Conservation (phyloP, 352 stramenopile genomes). For the Pythium coloratum region DNA sequence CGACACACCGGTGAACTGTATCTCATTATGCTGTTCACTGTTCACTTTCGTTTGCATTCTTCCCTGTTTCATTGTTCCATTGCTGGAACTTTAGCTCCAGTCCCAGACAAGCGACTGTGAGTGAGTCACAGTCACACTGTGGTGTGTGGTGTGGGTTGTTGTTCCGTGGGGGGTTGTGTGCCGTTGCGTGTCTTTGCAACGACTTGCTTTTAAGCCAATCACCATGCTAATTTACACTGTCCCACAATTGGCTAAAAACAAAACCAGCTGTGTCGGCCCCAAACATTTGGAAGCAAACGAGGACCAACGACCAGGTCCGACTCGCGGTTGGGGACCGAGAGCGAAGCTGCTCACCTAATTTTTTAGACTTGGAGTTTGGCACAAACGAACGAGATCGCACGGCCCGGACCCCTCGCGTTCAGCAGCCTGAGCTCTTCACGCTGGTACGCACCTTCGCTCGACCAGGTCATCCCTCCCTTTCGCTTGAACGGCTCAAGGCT, state of each 20-base stretch:
- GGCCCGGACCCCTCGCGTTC: not conserved
- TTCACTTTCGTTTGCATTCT: slow-evolving; percentile 1
- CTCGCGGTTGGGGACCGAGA: slow-evolving; percentile 7
- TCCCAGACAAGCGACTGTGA: no score
- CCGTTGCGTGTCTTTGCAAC: slow-evolving; percentile 12
- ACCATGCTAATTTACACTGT: not conserved
- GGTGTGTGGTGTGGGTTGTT: not conserved
- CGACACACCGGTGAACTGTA: not conserved
- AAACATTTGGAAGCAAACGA: not conserved
- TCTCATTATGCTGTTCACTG: not conserved
- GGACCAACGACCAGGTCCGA: slow-evolving; percentile 27
- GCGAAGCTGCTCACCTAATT: no score
- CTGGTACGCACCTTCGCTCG: not conserved
- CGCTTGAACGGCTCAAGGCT: slow-evolving; percentile 17
- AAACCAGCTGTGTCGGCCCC: slow-evolving; percentile 16
- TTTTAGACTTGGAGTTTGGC: not conserved
- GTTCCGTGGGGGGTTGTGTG: not conserved
- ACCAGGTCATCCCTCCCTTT: slow-evolving; percentile 29
- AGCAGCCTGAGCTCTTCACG: not conserved
- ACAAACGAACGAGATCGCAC: not conserved
- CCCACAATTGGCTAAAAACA: slow-evolving; percentile 12
- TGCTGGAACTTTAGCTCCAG: not conserved
- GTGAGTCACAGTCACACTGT: no score
- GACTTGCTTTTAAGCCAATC: slow-evolving; percentile 13
- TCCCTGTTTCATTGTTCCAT: slow-evolving; percentile 21